Conservation (phyloP, 75 land plant species). For the Sequoia sempervirens region DNA sequence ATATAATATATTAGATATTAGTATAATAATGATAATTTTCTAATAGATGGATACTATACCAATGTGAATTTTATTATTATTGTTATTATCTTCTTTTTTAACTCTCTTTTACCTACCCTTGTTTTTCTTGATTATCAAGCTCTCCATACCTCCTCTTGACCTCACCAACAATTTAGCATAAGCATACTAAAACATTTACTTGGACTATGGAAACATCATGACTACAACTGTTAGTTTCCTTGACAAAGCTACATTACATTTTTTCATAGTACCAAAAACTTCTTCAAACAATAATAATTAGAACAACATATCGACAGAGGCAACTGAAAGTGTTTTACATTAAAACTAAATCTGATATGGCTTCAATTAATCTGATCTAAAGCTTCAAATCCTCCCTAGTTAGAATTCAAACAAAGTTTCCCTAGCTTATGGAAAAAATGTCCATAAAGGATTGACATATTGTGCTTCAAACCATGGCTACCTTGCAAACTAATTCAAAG, state of each 20-base stretch:
- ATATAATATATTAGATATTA: too few species aligned
- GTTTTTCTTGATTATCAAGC: too few species aligned
- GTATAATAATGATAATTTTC: too few species aligned
- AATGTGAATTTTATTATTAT: too few species aligned
- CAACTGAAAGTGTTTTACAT: background rate
- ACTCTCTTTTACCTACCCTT: too few species aligned
- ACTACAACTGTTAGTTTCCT: background rate
- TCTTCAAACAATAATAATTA: background rate
- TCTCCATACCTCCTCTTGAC: too few species aligned
- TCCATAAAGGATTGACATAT: background rate
- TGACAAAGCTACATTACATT: background rate
- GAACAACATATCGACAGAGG: background rate
- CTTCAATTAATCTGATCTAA: background rate
- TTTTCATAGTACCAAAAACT: background rate
- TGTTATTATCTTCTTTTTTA: too few species aligned
- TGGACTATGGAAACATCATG: too few species aligned
- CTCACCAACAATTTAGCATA: too few species aligned
- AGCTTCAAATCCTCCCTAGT: background rate
- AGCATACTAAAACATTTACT: too few species aligned
- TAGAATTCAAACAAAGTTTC: background rate
- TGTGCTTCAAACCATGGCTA: background rate
- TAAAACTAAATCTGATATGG: background rate
- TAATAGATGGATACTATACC: too few species aligned
- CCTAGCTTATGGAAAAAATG: background rate
- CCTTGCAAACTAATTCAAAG: background rate